These are phyloP conservation scores for Rhodotorula mucilaginosa DNA, from an alignment of 1,284 basidiomycete genomes.

Conservation along the genomic window DNA sequence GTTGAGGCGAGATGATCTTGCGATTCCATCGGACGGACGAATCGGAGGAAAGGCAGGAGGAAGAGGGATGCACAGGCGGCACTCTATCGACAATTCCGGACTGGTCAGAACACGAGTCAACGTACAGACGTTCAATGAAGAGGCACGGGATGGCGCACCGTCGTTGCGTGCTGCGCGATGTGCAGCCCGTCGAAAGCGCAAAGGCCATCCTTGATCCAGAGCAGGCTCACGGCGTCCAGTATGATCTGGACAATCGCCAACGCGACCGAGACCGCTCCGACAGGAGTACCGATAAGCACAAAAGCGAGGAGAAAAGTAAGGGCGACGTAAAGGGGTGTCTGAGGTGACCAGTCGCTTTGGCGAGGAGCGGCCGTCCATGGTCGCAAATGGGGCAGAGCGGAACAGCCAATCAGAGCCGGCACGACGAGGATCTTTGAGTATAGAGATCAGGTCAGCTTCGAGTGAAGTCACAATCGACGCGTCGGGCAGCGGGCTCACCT, in stretches of 20 bases:
- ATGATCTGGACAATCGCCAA: conserved; percentile 2
- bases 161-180: conserved; percentile 4
- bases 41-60: background rate
- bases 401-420: too few species aligned
- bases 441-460: too few species aligned
- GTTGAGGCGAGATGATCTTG: background rate
- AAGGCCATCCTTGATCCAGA: conserved; percentile 7
- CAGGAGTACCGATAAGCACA: conserved; percentile 9
- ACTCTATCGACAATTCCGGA: background rate
- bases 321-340: too few species aligned
- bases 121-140: fast-evolving
- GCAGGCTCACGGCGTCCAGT: conserved; percentile 12
- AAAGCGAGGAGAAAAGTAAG: conserved; percentile 24
- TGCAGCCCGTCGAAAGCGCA: background rate
- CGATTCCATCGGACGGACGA: background rate
- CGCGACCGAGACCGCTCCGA: background rate
- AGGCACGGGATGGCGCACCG: background rate
- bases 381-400: too few species aligned
- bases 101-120: too few species aligned
- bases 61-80: conserved; percentile 8
- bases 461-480: too few species aligned
- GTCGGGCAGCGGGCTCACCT: too few species aligned
- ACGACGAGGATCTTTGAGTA: too few species aligned
- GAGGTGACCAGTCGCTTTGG: too few species aligned
- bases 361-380: too few species aligned